These are phyloP conservation scores for Cercis canadensis DNA, from an alignment of 306 rosid species.

Conservation along the genomic window DNA sequence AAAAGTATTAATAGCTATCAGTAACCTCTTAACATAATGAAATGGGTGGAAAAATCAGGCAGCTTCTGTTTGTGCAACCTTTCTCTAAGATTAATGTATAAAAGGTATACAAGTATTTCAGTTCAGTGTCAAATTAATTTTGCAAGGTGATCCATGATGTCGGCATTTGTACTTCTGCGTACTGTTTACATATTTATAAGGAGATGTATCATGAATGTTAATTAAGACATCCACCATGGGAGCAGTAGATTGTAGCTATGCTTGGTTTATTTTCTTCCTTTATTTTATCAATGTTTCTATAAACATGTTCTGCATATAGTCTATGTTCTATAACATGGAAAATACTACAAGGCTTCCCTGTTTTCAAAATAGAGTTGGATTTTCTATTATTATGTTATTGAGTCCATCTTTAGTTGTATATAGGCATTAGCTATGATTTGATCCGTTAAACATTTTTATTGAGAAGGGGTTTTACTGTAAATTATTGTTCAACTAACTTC, in stretches of 20 bases:
- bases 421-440: background rate
- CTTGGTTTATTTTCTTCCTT: background rate
- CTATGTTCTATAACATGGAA: background rate
- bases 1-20: conserved; percentile 1
- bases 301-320: background rate
- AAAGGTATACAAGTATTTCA: background rate
- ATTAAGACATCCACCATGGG: too few species aligned
- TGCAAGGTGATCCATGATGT: background rate
- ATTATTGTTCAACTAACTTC: background rate
- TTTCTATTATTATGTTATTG: background rate
- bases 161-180: background rate
- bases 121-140: background rate
- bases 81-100: background rate
- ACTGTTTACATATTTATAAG: background rate
- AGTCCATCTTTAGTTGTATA: conserved; percentile 3
- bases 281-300: background rate
- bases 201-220: background rate
- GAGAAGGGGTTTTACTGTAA: background rate
- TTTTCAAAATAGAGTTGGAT: background rate
- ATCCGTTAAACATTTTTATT: background rate
- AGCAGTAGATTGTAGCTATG: background rate
- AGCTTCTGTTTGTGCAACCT: background rate
- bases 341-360: background rate
- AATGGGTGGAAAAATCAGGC: background rate
- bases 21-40: background rate